Evolutionary conservation across 805 yeast genomes (phyloP), one percentile per base, ranked within the genome.

Genomic region (Ogataea angusta): DNA sequence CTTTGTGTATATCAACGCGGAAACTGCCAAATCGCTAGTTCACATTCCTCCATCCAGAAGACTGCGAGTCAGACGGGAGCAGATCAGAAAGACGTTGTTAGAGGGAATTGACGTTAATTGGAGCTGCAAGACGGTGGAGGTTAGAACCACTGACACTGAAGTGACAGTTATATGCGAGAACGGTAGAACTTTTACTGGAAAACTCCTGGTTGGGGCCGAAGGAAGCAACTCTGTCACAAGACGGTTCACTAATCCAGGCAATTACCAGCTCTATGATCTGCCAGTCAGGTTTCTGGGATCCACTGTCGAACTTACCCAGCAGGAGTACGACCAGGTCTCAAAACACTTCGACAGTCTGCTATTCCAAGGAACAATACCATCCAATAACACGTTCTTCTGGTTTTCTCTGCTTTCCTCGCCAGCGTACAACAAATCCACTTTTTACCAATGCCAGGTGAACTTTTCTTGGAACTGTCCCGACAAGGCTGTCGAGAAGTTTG

Each of bases 351-450:
- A 60, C 39, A 62, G 61, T 7, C 44, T 60, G 6, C 36, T 59
- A 30, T 59, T 60, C 40, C 65, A 59, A 42, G 64, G 64, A 24
- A 59, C 63, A 1, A 53, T 53, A 7, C 63, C 63, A 5, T 27
- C 24, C 8, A 49, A 40, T 30, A 47, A 50, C 19, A 49, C 59
- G 6, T 60, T 59, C 35, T 59, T 59, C 38, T 60, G 63, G 63
- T 56, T 56, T 36, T 57, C 63, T 10, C 43, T 57, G 16, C 42
- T 51, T 10, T 44, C 53, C 4, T 42, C 49, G 4, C 54, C 54
- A 6, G 15, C 13, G 4, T 35, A 36, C 38, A 51, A 47, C 35
- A 36, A 38, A 7, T 36, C 40, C 9, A 32, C 12, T 2, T 34
- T 26, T n/a, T 49, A 47, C 18, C 18, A 43, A 34, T 48, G 54